These are phyloP conservation scores for Hibiscus mutabilis DNA, from an alignment of 345 rosid genomes.

Conservation along the genomic window DNA sequence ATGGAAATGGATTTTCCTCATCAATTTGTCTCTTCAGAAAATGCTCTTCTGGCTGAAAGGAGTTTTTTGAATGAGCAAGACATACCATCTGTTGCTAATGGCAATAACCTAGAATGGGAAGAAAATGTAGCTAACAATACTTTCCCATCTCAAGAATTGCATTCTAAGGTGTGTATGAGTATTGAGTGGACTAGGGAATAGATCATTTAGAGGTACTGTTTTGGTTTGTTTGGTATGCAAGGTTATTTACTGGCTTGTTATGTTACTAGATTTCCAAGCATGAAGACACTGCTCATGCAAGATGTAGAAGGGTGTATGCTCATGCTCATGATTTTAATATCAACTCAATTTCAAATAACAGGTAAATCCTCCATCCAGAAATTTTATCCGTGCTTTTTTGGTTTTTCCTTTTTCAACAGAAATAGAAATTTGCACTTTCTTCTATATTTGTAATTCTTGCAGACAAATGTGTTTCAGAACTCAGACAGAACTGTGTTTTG, in stretches of 20 bases:
- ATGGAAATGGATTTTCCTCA: constrained; percentile 30
- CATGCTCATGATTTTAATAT: constrained; percentile 77
- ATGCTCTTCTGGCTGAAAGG: constrained; percentile 45
- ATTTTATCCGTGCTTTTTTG: not conserved
- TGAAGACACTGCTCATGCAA: constrained; percentile 38
- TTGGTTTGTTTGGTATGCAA: constrained; percentile 1
- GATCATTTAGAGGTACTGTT: not conserved
- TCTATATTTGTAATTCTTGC: not conserved
- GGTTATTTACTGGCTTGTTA: constrained; percentile 17
- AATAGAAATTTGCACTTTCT: not conserved
- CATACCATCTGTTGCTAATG: constrained; percentile 24
- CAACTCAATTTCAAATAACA: constrained; percentile 86
- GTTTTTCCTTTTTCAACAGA: not conserved
- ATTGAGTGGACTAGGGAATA: not conserved
- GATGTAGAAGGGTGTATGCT: constrained; percentile 54
- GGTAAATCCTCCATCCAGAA: constrained; percentile 37
- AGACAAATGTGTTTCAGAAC: not conserved
- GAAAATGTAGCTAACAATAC: constrained; percentile 21
- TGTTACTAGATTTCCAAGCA: constrained; percentile 34
- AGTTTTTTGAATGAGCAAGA: constrained; percentile 37
- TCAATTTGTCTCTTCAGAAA: constrained; percentile 43
- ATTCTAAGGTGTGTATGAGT: constrained; percentile 29
- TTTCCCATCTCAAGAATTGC: constrained; percentile 19
- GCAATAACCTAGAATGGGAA: constrained; percentile 30
- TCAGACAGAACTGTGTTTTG: not conserved